phyloP scores from a whole-genome alignment of 2,329 filamentous ascomycete species.

The Plectosphaerella sp. region DNA sequence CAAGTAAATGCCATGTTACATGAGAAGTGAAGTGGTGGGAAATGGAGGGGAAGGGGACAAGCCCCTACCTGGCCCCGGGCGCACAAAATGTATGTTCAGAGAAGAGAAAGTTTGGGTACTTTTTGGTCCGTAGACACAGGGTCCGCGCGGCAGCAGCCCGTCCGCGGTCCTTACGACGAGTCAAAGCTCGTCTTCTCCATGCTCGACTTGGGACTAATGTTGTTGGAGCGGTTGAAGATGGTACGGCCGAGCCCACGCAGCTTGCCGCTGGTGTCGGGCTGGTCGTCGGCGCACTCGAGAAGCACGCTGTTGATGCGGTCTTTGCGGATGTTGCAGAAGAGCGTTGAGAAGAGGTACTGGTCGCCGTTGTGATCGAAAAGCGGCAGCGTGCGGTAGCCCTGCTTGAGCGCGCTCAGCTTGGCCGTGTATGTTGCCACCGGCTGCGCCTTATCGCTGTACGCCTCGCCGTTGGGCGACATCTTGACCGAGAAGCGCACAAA shows the following conservation, averaged over 20 bases:
- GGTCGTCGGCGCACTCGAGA: conserved; percentile 40
- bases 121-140: conserved; percentile 5
- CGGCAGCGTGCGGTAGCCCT: conserved; percentile 89
- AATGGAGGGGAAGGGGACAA: conserved; percentile 1
- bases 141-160: not conserved
- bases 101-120: not conserved
- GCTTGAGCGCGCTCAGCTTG: conserved; percentile 82
- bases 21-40: not conserved
- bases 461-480: conserved; percentile 74
- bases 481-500: conserved; percentile 93
- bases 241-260: conserved; percentile 53
- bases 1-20: not conserved
- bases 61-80: conserved; percentile 6
- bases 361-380: conserved; percentile 86
- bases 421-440: conserved; percentile 87
- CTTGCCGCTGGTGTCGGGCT: conserved; percentile 33
- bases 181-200: conserved; percentile 44
- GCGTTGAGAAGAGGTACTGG: conserved; percentile 88
- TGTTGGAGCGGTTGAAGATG: conserved; percentile 50
- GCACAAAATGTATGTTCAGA: conserved; percentile 5
- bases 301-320: conserved; percentile 53
- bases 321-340: conserved; percentile 84
- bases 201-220: conserved; percentile 46
- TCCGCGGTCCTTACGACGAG: conserved; percentile 17
- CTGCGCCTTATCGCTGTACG: conserved; percentile 58